Conservation (phyloP, 192 early-diverging fungal species). For the Dissophora globulifera region DNA sequence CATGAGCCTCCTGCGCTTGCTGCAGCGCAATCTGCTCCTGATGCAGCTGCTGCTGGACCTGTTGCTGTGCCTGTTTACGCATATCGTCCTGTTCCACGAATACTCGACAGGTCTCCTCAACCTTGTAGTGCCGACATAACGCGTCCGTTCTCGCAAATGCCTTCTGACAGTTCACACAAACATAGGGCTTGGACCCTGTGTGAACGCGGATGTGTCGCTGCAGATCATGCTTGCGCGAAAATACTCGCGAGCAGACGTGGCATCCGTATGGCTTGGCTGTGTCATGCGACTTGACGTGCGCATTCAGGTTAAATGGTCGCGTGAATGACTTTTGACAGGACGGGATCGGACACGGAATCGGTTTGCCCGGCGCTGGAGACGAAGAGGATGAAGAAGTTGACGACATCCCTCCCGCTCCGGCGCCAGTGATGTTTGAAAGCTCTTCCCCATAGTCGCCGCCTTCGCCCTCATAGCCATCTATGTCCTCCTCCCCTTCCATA, state of each 20-base stretch:
- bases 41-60: constrained; percentile 46
- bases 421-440: no score
- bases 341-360: constrained; percentile 63
- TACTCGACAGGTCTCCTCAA: constrained; percentile 63
- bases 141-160: constrained; percentile 85
- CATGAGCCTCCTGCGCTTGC: constrained; percentile 47
- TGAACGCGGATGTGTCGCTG: constrained; percentile 76
- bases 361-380: constrained; percentile 18
- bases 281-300: constrained; percentile 70
- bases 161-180: constrained; percentile 71
- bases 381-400: constrained; percentile 1
- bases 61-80: constrained; percentile 47
- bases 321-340: constrained; percentile 73
- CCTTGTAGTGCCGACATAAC: constrained; percentile 71
- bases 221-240: constrained; percentile 84
- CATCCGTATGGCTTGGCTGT: constrained; percentile 70
- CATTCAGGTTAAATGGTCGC: constrained; percentile 72
- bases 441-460: no score
- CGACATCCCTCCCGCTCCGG: not conserved
- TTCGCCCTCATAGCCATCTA: constrained; percentile 13
- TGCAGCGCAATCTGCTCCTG: constrained; percentile 49
- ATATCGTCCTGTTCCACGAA: constrained; percentile 46
- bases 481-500: constrained; percentile 8
- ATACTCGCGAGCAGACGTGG: constrained; percentile 68
- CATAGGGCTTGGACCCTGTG: constrained; percentile 74